phyloP scores from a whole-genome alignment of 768 basidiomycete species.

The Kwoniella dejecticola region DNA sequence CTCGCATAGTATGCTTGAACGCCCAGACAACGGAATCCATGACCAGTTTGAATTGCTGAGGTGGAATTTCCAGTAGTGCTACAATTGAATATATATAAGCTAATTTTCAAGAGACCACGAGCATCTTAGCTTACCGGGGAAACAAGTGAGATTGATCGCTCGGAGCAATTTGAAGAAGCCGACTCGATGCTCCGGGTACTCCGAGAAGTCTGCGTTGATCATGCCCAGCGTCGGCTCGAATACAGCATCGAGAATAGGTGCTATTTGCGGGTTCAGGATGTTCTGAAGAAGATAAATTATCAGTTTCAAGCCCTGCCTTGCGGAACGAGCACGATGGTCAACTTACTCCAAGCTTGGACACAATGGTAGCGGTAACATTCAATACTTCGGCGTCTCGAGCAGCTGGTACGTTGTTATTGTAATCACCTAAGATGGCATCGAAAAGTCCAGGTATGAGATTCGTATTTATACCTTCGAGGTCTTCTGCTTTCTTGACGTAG shows the following conservation, averaged over 20 bases:
- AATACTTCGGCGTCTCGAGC: slow-evolving; percentile 96
- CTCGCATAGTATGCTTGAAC: slow-evolving; percentile 99
- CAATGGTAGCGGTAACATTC: slow-evolving; percentile 96
- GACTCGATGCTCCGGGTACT: slow-evolving; percentile 94
- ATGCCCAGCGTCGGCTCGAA: slow-evolving; percentile 96
- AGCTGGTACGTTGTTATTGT: slow-evolving; percentile 86
- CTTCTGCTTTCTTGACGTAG: slow-evolving; percentile 95
- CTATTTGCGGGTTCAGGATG: slow-evolving; percentile 87
- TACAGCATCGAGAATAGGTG: slow-evolving; percentile 91
- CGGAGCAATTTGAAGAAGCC: slow-evolving; percentile 96
- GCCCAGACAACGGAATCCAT: slow-evolving; percentile 99
- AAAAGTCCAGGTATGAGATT: slow-evolving; percentile 92
- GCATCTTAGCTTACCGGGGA: slow-evolving; percentile 71
- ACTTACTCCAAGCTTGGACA: slow-evolving; percentile 79
- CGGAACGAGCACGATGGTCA: too few relatives aligned
- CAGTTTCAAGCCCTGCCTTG: too few relatives aligned
- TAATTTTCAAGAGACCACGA: too few relatives aligned
- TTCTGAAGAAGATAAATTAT: slow-evolving; percentile 59
- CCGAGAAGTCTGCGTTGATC: slow-evolving; percentile 99
- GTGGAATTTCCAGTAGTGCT: slow-evolving; percentile 85
- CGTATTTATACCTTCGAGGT: slow-evolving; percentile 85
- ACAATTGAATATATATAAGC: slow-evolving; percentile 1
- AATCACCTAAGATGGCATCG: slow-evolving; percentile 97
- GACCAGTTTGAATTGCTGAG: slow-evolving; percentile 90
- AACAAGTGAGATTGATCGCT: slow-evolving; percentile 88